phyloP scores from a whole-genome alignment of 1,139 yeast species.

The Taphrina wiesneri region DNA sequence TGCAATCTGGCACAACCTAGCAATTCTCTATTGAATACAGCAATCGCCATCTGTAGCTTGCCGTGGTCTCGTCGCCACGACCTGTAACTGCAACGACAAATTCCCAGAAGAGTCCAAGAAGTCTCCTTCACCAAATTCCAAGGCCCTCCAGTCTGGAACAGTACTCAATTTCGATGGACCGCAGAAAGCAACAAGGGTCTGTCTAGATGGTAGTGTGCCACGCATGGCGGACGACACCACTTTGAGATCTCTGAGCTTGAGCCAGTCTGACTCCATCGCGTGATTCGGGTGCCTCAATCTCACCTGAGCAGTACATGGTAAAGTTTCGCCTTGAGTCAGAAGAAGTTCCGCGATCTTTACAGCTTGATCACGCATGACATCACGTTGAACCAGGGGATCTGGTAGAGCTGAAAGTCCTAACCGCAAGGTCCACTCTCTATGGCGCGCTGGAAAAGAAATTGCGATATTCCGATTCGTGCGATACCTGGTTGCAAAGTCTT shows the following conservation, averaged over 20 bases:
- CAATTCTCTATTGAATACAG: neutral
- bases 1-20: neutral
- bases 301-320: neutral
- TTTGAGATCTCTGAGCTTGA: neutral
- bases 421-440: constrained; percentile 14
- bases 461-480: neutral
- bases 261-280: constrained; percentile 12
- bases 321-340: constrained; percentile 5
- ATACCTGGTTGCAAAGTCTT: constrained; percentile 17
- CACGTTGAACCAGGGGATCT: neutral
- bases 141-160: constrained; percentile 12
- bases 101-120: constrained; percentile 5
- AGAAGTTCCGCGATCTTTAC: neutral
- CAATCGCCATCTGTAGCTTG: neutral
- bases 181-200: constrained; percentile 1
- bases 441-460: constrained; percentile 17
- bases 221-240: neutral
- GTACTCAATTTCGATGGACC: constrained; percentile 10
- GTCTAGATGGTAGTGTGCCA: neutral
- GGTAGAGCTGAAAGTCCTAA: constrained; percentile 1
- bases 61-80: constrained; percentile 2
- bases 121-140: constrained; percentile 17
- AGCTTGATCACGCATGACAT: neutral
- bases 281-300: constrained; percentile 16
- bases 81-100: constrained; percentile 14